phyloP scores from a whole-genome alignment of 2,329 filamentous ascomycete genomes.

The Colletotrichum somersetense region DNA sequence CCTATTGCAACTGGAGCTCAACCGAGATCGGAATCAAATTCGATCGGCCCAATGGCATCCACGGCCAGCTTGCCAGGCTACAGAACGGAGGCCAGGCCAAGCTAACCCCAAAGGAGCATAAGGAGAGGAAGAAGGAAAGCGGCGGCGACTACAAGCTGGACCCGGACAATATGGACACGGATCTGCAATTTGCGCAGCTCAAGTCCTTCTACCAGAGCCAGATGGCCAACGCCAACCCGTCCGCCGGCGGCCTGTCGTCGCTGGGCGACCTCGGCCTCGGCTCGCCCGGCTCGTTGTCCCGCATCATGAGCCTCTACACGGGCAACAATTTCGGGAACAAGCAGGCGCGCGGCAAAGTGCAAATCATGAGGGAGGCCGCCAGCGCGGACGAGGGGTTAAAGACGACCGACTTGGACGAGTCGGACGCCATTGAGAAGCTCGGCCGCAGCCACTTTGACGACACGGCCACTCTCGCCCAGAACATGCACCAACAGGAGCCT shows the following conservation, averaged over 20 bases:
- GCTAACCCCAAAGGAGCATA: conserved; percentile 64
- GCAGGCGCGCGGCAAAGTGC: conserved; percentile 73
- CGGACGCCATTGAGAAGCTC: conserved; percentile 70
- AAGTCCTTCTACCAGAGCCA: conserved; percentile 87
- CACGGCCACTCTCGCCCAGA: conserved; percentile 66
- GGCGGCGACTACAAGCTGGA: conserved; percentile 58
- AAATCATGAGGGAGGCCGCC: conserved; percentile 81
- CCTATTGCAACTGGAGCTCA: conserved; percentile 94
- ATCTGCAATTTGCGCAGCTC: conserved; percentile 80
- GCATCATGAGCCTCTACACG: conserved; percentile 93
- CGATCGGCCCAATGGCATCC: conserved; percentile 88
- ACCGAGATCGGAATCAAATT: conserved; percentile 91
- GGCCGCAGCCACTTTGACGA: conserved; percentile 72
- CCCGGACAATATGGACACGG: conserved; percentile 67
- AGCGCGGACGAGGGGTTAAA: conserved; percentile 79
- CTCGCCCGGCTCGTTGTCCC: conserved; percentile 84
- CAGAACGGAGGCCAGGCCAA: conserved; percentile 70
- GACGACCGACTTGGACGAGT: conserved; percentile 72
- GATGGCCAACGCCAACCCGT: conserved; percentile 71
- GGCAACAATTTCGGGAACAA: conserved; percentile 73
- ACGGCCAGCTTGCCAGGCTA: conserved; percentile 80
- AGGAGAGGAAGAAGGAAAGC: conserved; percentile 64
- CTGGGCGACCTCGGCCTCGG: conserved; percentile 69
- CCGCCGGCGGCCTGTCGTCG: conserved; percentile 61
- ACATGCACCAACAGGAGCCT: conserved; percentile 62